phyloP scores from a whole-genome alignment of 129 eudicot genomes.

The Lactuca saligna region DNA sequence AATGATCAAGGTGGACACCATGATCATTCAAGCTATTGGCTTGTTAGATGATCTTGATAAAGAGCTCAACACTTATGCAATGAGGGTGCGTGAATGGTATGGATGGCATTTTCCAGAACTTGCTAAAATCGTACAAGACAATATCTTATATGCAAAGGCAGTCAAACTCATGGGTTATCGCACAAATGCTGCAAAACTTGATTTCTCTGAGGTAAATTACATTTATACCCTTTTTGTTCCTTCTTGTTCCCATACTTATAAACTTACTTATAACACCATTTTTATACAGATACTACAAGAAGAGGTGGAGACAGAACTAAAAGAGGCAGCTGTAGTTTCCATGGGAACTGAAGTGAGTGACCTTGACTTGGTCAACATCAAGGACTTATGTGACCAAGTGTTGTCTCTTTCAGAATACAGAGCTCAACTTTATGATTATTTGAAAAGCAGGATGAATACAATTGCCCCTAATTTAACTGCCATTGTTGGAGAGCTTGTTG shows the following conservation, averaged over 20 bases:
- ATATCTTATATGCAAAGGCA: slow-evolving; percentile 75
- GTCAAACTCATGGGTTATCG: slow-evolving; percentile 93
- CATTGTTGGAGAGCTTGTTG: slow-evolving; percentile 97
- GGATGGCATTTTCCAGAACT: slow-evolving; percentile 99
- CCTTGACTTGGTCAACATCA: slow-evolving; percentile 72
- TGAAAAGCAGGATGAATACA: slow-evolving; percentile 91
- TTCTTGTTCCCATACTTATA: background rate
- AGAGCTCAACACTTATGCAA: slow-evolving; percentile 94
- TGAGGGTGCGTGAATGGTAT: slow-evolving; percentile 99
- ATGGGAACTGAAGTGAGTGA: slow-evolving; percentile 99
- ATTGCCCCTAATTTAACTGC: slow-evolving; percentile 97
- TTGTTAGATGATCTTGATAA: slow-evolving; percentile 98
- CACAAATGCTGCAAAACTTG: slow-evolving; percentile 83
- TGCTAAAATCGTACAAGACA: slow-evolving; percentile 82
- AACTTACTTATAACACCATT: background rate
- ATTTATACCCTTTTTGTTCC: background rate
- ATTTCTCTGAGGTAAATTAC: slow-evolving; percentile 78
- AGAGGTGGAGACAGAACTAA: slow-evolving; percentile 78
- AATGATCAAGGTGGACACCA: slow-evolving; percentile 76
- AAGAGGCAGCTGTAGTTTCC: slow-evolving; percentile 80
- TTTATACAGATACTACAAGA: slow-evolving; percentile 58
- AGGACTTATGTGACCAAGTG: slow-evolving; percentile 92
- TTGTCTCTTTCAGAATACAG: slow-evolving; percentile 84
- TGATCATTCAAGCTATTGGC: slow-evolving; percentile 98
- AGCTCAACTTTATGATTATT: slow-evolving; percentile 88